Conservation (phyloP, 768 basidiomycete species). For the Lentinula lateritia region DNA sequence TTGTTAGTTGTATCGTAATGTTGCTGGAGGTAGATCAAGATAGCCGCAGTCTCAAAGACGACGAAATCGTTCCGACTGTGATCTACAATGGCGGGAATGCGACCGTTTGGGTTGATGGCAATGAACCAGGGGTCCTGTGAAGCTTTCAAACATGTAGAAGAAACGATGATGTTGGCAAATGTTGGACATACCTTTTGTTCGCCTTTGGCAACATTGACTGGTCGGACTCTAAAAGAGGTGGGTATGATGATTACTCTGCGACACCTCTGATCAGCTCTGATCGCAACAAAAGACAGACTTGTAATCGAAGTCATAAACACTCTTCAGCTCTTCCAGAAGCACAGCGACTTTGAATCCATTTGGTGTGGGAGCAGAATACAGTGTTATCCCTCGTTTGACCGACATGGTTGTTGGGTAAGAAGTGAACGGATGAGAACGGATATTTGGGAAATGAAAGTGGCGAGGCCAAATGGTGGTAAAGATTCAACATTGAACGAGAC, state of each 20-base stretch:
- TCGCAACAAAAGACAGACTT: conserved; percentile 27
- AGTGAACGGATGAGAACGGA: no score
- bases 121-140: conserved; percentile 84
- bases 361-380: conserved; percentile 55
- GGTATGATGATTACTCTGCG: neutral
- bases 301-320: conserved; percentile 44
- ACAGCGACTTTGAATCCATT: conserved; percentile 51
- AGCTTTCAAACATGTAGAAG: conserved; percentile 48
- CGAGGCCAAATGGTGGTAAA: no score
- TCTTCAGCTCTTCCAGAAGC: conserved; percentile 59
- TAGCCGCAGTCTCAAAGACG: conserved; percentile 77
- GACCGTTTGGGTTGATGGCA: conserved; percentile 49
- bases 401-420: conserved; percentile 11
- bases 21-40: conserved; percentile 73
- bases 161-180: conserved; percentile 33
- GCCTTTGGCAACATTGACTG: neutral
- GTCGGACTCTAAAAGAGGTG: neutral
- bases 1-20: conserved; percentile 74
- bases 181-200: conserved; percentile 22
- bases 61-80: conserved; percentile 52
- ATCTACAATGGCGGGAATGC: conserved; percentile 67
- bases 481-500: no score
- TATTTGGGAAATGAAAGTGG: no score
- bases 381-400: conserved; percentile 10
- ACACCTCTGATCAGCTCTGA: neutral